A percentile compares a stretch with the other conserved stretches of the same genome.
Conservation (phyloP, 2,329 filamentous ascomycete species). For the Hirsutella thompsonii region DNA sequence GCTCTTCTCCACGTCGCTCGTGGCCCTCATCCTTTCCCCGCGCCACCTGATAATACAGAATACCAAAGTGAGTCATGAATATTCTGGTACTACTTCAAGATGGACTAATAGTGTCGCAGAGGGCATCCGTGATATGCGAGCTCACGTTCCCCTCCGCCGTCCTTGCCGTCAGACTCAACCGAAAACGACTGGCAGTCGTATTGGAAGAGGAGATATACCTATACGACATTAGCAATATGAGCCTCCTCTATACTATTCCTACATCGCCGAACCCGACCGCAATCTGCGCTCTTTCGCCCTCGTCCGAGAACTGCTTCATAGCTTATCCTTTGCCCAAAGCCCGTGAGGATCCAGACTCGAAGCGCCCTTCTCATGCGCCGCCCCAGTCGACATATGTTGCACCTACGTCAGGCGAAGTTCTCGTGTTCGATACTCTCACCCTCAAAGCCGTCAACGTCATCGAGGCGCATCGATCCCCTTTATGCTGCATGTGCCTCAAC, state of each 20-base stretch:
- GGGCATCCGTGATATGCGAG: conserved; percentile 83
- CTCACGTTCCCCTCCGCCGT: conserved; percentile 97
- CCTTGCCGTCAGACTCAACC: conserved; percentile 82
- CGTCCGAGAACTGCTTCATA: conserved; percentile 90
- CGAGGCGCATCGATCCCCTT: conserved; percentile 82
- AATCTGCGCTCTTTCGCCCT: conserved; percentile 85
- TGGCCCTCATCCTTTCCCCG: conserved; percentile 85
- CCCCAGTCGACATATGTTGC: conserved; percentile 66
- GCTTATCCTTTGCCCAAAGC: conserved; percentile 80
- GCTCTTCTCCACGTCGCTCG: conserved; percentile 95
- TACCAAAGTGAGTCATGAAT: conserved; percentile 74
- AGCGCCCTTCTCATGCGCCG: conserved; percentile 69
- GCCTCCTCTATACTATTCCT: conserved; percentile 78
- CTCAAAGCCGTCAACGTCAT: conserved; percentile 91
- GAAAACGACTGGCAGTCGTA: conserved; percentile 85
- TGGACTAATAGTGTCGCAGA: conserved; percentile 20
- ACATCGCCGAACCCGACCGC: conserved; percentile 88
- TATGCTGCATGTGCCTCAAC: conserved; percentile 85
- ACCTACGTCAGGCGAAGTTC: conserved; percentile 79
- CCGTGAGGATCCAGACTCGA: conserved; percentile 43
- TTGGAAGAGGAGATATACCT: conserved; percentile 95
- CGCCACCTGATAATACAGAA: conserved; percentile 92
- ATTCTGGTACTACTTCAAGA: too few species aligned
- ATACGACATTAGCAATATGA: conserved; percentile 99
- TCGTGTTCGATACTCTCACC: conserved; percentile 82